Percentiles rank a stretch among this genome's conserved stretches.
phyloP scores from a whole-genome alignment of 345 rosid species.

The Citrus trifoliata region DNA sequence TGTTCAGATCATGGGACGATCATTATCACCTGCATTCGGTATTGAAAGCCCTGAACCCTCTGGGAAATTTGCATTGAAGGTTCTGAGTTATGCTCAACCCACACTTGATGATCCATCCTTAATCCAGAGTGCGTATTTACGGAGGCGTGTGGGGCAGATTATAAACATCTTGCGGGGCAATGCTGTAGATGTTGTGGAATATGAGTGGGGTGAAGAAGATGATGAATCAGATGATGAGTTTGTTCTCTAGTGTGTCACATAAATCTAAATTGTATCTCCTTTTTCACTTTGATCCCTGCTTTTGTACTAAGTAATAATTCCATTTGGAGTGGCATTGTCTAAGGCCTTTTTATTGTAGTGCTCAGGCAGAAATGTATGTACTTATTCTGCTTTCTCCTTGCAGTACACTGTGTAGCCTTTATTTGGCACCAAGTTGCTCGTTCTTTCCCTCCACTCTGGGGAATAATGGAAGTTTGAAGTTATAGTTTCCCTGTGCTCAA shows the following conservation, averaged over 20 bases:
- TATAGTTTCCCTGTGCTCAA: not conserved
- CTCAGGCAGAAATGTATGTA: not conserved
- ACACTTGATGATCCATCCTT: conserved; percentile 10
- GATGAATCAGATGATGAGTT: conserved; percentile 45
- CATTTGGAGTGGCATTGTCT: not conserved
- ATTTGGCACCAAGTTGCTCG: not conserved
- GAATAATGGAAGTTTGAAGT: not conserved
- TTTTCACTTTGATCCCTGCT: not conserved
- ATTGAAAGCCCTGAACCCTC: conserved; percentile 41
- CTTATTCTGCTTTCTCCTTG: not conserved
- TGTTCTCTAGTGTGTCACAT: not conserved
- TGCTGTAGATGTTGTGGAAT: conserved; percentile 32
- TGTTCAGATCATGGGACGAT: conserved; percentile 63
- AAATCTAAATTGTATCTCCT: not conserved
- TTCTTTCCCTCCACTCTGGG: not conserved
- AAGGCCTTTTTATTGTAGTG: no score
- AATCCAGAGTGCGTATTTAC: conserved; percentile 7
- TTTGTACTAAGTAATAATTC: not conserved
- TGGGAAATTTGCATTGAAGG: conserved; percentile 51
- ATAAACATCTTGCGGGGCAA: conserved; percentile 44
- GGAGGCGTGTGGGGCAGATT: conserved; percentile 37
- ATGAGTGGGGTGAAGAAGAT: conserved; percentile 42
- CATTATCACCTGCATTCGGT: conserved; percentile 49
- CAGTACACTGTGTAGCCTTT: not conserved
- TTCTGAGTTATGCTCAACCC: conserved; percentile 38